Percentiles rank a stretch among this genome's conserved stretches.
Conservation (phyloP, 2,329 filamentous ascomycete species). For the Tolypocladium paradoxum region DNA sequence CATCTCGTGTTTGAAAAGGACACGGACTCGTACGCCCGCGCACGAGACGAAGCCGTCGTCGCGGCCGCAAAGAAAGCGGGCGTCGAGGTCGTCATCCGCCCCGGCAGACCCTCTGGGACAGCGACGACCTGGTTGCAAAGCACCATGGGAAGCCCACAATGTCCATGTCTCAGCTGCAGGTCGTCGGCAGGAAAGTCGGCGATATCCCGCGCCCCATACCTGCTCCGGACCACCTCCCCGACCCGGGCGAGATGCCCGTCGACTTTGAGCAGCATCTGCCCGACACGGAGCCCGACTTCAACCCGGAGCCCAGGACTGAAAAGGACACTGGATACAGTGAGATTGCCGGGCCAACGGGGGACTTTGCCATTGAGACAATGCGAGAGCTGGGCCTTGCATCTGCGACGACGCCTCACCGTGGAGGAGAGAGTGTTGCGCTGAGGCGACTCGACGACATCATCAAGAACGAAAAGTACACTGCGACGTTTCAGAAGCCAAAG, state of each 20-base stretch:
- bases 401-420: conserved; percentile 56
- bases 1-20: conserved; percentile 74
- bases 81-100: conserved; percentile 53
- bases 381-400: conserved; percentile 57
- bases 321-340: conserved; percentile 46
- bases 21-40: conserved; percentile 60
- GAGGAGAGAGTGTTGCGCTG: conserved; percentile 59
- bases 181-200: conserved; percentile 52
- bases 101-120: conserved; percentile 65
- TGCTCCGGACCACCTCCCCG: conserved; percentile 47
- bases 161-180: conserved; percentile 58
- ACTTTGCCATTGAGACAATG: conserved; percentile 62
- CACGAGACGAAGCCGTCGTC: conserved; percentile 50
- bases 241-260: conserved; percentile 52
- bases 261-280: conserved; percentile 46
- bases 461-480: conserved; percentile 53
- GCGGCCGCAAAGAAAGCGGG: conserved; percentile 52
- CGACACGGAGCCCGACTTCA: conserved; percentile 45
- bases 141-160: conserved; percentile 63
- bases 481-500: conserved; percentile 65
- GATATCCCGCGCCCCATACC: conserved; percentile 50
- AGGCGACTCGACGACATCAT: conserved; percentile 47
- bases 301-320: conserved; percentile 40
- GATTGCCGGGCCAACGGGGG: conserved; percentile 54
- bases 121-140: conserved; percentile 54